Base-by-base conservation (phyloP, 2,329 filamentous ascomycete species). In the Talaromyces sp. region DNA sequence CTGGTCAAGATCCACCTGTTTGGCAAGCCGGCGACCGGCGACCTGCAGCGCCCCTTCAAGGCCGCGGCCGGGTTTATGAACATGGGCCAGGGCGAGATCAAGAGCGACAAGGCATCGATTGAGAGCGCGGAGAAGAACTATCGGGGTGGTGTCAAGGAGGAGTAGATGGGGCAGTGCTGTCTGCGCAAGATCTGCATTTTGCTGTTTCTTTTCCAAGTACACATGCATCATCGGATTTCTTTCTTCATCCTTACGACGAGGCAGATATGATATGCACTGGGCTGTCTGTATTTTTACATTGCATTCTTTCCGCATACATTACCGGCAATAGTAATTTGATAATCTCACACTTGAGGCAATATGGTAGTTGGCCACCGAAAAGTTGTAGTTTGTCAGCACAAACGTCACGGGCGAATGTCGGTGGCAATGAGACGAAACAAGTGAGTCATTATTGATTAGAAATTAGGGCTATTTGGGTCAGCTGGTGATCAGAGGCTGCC, bases 31-130 rank as follows among this genome's bases (percentile, higher is more conserved):
- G 94, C 95, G 47, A 86, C 83, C 62, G 95, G 94, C 60, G 95
- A 99, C 67, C 86, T 99, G 69, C 95, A 96, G 86, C 86, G 95
- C 65, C 95, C 95, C 66, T 99, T 96, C 89, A 99, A 98, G 88
- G 85, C 87, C 57, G 79, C 85, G 64, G 89, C 85, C 64, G 92
- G 93, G 59, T 85, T 98, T 76, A 92, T 96, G 89, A 87, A 86
- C 68, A 87, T 88, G 78, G 85, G 85, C 61, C 74, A 78, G 70
- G 82, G 84, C 33, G 84, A 89, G 68, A 86, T 90, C 68, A 92
- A 96, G 85, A 96, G 90, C 75, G 95, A 99, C 78, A 92, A 94
- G 85, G 92, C 94, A 81, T 87, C 90, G 61, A 75, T 82, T 61
- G 79, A 81, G 70, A 75, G 70, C 47, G 79, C 79, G 7, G 79